Conservation (phyloP, 2,329 filamentous ascomycete genomes). For the Colletotrichum destructivum region DNA sequence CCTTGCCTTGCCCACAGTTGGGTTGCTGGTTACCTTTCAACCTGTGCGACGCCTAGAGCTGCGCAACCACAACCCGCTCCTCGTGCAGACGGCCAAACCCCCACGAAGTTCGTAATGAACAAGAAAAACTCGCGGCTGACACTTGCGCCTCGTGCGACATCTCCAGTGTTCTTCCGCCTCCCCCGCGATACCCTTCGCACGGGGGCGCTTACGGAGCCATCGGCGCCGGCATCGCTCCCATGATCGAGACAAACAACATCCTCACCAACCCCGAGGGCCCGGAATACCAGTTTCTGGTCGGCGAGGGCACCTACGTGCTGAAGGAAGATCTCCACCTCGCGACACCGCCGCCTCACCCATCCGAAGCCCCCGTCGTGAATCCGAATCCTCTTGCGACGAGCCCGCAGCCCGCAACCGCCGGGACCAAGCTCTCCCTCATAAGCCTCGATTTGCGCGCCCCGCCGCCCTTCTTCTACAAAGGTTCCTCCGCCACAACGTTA, state of each 20-base stretch:
- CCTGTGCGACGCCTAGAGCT: constrained; percentile 8
- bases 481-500: constrained; percentile 66
- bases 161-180: constrained; percentile 85
- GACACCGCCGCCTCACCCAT: constrained; percentile 94
- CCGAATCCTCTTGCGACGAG: constrained; percentile 92
- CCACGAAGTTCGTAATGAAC: background rate
- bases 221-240: constrained; percentile 76
- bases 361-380: constrained; percentile 88
- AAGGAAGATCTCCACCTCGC: constrained; percentile 94
- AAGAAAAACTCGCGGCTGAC: constrained; percentile 15
- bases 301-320: constrained; percentile 95
- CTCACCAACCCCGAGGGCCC: constrained; percentile 84
- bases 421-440: constrained; percentile 87
- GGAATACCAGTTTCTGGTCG: constrained; percentile 91
- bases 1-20: background rate
- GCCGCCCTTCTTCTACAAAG: constrained; percentile 69
- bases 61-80: background rate
- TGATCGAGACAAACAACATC: constrained; percentile 96
- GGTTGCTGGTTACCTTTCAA: background rate
- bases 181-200: constrained; percentile 84
- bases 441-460: constrained; percentile 75
- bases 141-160: constrained; percentile 20
- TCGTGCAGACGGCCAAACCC: constrained; percentile 8
- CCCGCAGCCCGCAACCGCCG: constrained; percentile 85
- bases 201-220: constrained; percentile 81